Conservation (phyloP, 768 basidiomycete genomes). For the Coprinopsis sp. region DNA sequence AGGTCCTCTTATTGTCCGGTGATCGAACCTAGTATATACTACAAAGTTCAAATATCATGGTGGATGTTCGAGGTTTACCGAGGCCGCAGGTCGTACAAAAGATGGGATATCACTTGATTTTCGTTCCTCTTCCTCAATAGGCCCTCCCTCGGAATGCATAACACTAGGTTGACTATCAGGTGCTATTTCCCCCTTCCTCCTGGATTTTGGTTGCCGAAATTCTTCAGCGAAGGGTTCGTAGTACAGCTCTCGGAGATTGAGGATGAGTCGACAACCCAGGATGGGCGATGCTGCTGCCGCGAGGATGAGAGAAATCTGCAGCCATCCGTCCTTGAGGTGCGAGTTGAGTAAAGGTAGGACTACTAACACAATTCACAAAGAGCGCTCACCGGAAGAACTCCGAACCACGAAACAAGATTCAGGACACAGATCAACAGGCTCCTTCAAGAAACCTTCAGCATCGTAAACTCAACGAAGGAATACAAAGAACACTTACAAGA, state of each 20-base stretch:
- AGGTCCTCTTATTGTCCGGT: too few species aligned
- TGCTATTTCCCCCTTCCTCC: too few species aligned
- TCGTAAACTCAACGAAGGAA: background rate
- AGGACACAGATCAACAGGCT: background rate
- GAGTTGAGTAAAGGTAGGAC: too few species aligned
- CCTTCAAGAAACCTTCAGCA: background rate
- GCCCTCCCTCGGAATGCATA: too few species aligned
- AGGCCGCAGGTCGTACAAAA: too few species aligned
- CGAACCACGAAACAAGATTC: constrained; percentile 3
- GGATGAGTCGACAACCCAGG: constrained; percentile 7
- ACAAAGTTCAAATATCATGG: too few species aligned
- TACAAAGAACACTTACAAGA: constrained; percentile 7
- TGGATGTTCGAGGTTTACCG: too few species aligned
- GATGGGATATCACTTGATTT: too few species aligned
- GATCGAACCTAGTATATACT: too few species aligned
- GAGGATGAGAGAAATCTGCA: constrained; percentile 1
- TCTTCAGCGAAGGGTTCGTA: constrained; percentile 11
- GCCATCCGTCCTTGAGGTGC: background rate
- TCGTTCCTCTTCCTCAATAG: too few species aligned
- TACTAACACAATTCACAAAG: too few species aligned
- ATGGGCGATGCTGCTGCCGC: constrained; percentile 1
- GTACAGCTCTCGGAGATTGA: constrained; percentile 8
- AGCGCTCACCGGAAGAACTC: background rate
- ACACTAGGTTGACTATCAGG: too few species aligned
- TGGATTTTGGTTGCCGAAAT: constrained; percentile 1